Base-by-base conservation (phyloP, 257 asterid species). In the Lycium barbarum region DNA sequence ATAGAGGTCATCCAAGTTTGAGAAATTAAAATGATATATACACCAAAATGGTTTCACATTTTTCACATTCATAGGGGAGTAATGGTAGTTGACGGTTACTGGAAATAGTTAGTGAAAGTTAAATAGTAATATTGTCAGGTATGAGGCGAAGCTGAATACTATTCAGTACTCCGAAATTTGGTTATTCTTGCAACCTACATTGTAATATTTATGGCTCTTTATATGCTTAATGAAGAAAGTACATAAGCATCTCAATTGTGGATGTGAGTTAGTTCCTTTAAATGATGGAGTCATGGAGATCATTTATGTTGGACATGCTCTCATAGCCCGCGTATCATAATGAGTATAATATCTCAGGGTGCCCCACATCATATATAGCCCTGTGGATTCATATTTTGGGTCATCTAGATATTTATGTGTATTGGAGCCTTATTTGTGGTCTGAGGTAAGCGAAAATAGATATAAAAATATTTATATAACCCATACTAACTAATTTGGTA, bases 371-470 rank as follows among this genome's bases (percentile, higher is more conserved):
- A 78, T 78, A 14, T 4, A 78, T 78, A 14, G 4, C 22, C 81
- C 62, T 74, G 9, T 74, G 20, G 43, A 78, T 78, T 53, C 49
- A 53, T 78, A 54, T 33, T 49, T 53, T 78, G 65, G 26, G 45
- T 33, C 61, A 78, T 53, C 82, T 78, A 7, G 82, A 53, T 78
- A 78, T 53, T 78, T 78, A 78, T 26, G 82, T 15, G 20, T 26
- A 26, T 53, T 78, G 47, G 47, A 78, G 73, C n/a, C n/a, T 17
- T 15, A 58, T 18, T 18, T 59, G n/a, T 18, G 66, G 33, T 59
- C 1, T 18, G 51, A 4, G 35, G 15, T 2, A 18, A 45, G 5
- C 38, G 3, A n/a, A 45, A 38, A 70, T 51, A 51, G 12, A 51
- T 11, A 65, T 65, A 65, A 5, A 2, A 22, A 14, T 12, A 67